These are phyloP conservation scores for Curvularia lunata DNA, from an alignment of 2,329 filamentous ascomycete species.

Conservation along the genomic window DNA sequence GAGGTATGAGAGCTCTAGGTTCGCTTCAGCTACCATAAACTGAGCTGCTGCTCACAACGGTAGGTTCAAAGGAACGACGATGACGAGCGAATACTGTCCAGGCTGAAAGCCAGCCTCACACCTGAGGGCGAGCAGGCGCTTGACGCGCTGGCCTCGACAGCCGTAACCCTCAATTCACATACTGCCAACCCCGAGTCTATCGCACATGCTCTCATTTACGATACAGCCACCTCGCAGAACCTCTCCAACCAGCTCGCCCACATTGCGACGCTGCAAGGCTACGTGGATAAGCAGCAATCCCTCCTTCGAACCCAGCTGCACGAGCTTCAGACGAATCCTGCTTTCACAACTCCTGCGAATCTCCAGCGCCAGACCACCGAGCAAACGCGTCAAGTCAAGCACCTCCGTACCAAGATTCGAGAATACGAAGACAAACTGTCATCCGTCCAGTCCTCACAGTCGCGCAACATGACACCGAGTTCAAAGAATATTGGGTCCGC, in stretches of 20 bases:
- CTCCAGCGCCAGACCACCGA: constrained; percentile 76
- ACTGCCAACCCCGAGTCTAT: constrained; percentile 35
- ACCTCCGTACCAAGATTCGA: constrained; percentile 68
- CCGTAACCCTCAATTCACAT: constrained; percentile 46
- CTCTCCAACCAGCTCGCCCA: constrained; percentile 43
- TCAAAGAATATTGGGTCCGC: constrained; percentile 49
- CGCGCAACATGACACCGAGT: constrained; percentile 27
- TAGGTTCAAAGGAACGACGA: constrained; percentile 30
- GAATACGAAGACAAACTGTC: constrained; percentile 61
- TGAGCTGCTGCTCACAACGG: constrained; percentile 20
- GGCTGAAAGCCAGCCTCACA: constrained; percentile 35
- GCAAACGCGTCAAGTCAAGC: constrained; percentile 72
- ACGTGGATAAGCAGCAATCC: constrained; percentile 43
- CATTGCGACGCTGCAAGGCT: constrained; percentile 42
- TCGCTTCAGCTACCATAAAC: constrained; percentile 12
- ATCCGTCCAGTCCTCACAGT: constrained; percentile 47
- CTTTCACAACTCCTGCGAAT: constrained; percentile 57
- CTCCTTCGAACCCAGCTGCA: constrained; percentile 40
- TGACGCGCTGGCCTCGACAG: constrained; percentile 45
- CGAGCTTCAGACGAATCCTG: constrained; percentile 39
- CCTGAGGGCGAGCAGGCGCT: constrained; percentile 43
- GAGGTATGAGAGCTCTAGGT: constrained; percentile 38
- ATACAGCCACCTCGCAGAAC: constrained; percentile 39
- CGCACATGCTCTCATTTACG: constrained; percentile 45
- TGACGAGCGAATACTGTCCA: constrained; percentile 34